phyloP scores from a whole-genome alignment of 805 yeast species.

The Ogataea nitratoaversa region DNA sequence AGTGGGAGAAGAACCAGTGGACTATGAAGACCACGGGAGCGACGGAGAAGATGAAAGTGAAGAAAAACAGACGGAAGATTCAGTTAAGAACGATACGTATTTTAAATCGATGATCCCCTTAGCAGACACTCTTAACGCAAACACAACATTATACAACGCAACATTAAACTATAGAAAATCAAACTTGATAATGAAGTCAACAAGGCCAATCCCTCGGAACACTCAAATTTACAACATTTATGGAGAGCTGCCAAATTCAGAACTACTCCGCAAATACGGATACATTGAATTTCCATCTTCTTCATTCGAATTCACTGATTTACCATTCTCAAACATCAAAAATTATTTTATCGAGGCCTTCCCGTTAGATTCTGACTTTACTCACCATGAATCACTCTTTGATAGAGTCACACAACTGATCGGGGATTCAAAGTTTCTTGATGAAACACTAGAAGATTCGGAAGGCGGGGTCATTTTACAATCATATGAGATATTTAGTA shows the following conservation, averaged over 20 bases:
- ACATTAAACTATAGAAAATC: slow-evolving; percentile 49
- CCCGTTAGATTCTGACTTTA: slow-evolving; percentile 20
- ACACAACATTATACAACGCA: slow-evolving; percentile 74
- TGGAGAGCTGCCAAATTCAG: slow-evolving; percentile 90
- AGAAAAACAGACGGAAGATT: slow-evolving; percentile 23
- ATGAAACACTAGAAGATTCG: slow-evolving; percentile 26
- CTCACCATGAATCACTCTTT: slow-evolving; percentile 19
- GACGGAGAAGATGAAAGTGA: slow-evolving; percentile 19
- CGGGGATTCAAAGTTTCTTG: slow-evolving; percentile 30
- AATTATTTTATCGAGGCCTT: slow-evolving; percentile 31
- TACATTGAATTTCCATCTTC: slow-evolving; percentile 76
- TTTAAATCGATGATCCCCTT: slow-evolving; percentile 87
- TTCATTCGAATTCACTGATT: slow-evolving; percentile 75
- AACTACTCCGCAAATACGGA: slow-evolving; percentile 85
- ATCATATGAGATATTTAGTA: slow-evolving; percentile 56
- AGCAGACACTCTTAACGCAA: slow-evolving; percentile 89
- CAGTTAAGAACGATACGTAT: slow-evolving; percentile 29
- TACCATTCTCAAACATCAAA: slow-evolving; percentile 43
- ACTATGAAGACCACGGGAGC: slow-evolving; percentile 16
- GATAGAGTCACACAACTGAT: slow-evolving; percentile 37
- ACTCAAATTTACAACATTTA: slow-evolving; percentile 85
- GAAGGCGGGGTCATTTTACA: slow-evolving; percentile 42
- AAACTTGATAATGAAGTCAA: slow-evolving; percentile 66
- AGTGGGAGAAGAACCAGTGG: slow-evolving; percentile 25
- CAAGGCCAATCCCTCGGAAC: slow-evolving; percentile 52